Percentiles rank a stretch among this genome's conserved stretches.
phyloP scores from a whole-genome alignment of 768 basidiomycete genomes.

The Collybia nuda region DNA sequence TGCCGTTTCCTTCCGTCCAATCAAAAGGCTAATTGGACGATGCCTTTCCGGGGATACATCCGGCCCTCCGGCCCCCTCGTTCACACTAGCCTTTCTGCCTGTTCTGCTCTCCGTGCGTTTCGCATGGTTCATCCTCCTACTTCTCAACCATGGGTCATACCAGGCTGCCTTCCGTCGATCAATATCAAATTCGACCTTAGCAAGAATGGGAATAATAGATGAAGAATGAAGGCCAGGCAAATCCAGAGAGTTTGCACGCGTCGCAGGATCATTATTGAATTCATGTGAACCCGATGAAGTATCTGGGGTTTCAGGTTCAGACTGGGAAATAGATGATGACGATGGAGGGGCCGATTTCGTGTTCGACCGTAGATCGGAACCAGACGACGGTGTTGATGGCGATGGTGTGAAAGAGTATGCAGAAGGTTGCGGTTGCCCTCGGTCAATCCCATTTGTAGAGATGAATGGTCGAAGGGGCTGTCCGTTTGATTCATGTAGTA shows the following conservation, averaged over 20 bases:
- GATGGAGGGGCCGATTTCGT: conserved; percentile 50
- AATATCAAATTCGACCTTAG: conserved; percentile 95
- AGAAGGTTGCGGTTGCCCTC: conserved; percentile 31
- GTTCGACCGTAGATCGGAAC: conserved; percentile 46
- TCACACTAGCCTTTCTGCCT: conserved; percentile 20
- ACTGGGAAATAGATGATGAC: conserved; percentile 32
- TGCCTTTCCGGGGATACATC: conserved; percentile 22
- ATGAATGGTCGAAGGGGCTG: conserved; percentile 46
- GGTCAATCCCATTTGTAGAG: conserved; percentile 35
- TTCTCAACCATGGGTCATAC: conserved; percentile 84
- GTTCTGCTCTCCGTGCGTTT: conserved; percentile 51
- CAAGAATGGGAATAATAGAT: conserved; percentile 79
- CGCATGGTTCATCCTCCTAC: conserved; percentile 58
- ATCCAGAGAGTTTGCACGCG: conserved; percentile 49
- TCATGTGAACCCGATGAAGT: conserved; percentile 39
- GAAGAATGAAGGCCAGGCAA: conserved; percentile 66
- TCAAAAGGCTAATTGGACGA: conserved; percentile 51
- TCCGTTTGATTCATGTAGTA: conserved; percentile 28
- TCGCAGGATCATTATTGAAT: conserved; percentile 29
- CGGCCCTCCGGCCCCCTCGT: conserved; percentile 16
- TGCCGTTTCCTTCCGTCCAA: conserved; percentile 45
- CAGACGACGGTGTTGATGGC: conserved; percentile 53
- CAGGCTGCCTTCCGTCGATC: conserved; percentile 77
- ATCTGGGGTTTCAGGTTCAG: conserved; percentile 54
- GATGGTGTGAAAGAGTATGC: conserved; percentile 43